Conservation (phyloP, 2,329 filamentous ascomycete genomes). For the Alternaria arbusti region DNA sequence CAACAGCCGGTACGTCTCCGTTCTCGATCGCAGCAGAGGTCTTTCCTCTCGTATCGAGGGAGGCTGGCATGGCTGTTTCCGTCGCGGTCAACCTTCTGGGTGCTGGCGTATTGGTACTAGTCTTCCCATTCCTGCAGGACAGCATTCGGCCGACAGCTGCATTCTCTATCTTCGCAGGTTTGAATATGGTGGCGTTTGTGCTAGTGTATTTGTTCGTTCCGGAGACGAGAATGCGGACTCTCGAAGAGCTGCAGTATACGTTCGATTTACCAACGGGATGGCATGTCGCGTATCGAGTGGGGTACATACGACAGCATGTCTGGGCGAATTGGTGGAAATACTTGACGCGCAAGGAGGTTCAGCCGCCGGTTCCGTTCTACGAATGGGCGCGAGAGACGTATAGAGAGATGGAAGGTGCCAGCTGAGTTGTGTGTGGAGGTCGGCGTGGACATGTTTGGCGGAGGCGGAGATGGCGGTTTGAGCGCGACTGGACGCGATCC, state of each 20-base stretch:
- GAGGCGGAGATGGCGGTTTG: not conserved
- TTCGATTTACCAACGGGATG: constrained; percentile 29
- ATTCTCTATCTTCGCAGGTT: constrained; percentile 46
- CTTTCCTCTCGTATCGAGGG: constrained; percentile 30
- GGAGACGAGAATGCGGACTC: constrained; percentile 32
- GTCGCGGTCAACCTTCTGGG: constrained; percentile 49
- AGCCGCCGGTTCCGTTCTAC: constrained; percentile 24
- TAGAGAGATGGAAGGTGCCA: constrained; percentile 1
- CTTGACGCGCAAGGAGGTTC: constrained; percentile 15
- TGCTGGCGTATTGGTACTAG: constrained; percentile 46
- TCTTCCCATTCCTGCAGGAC: constrained; percentile 45
- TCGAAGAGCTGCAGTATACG: constrained; percentile 33
- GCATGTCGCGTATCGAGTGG: constrained; percentile 23
- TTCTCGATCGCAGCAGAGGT: constrained; percentile 32
- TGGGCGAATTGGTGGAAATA: constrained; percentile 25
- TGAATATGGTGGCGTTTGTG: constrained; percentile 36
- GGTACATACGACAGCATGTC: constrained; percentile 22
- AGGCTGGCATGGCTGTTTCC: constrained; percentile 39
- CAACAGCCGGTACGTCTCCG: constrained; percentile 29
- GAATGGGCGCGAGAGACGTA: constrained; percentile 23
- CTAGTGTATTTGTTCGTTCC: constrained; percentile 38
- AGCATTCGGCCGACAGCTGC: constrained; percentile 40
- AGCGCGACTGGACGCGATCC: not conserved
- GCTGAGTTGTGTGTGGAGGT: not conserved
- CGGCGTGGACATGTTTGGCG: not conserved